A percentile compares a stretch with the other conserved stretches of the same genome.
These are phyloP conservation scores for Leishmania amazonensis DNA, from an alignment of 208 protist genomes.

Conservation along the genomic window DNA sequence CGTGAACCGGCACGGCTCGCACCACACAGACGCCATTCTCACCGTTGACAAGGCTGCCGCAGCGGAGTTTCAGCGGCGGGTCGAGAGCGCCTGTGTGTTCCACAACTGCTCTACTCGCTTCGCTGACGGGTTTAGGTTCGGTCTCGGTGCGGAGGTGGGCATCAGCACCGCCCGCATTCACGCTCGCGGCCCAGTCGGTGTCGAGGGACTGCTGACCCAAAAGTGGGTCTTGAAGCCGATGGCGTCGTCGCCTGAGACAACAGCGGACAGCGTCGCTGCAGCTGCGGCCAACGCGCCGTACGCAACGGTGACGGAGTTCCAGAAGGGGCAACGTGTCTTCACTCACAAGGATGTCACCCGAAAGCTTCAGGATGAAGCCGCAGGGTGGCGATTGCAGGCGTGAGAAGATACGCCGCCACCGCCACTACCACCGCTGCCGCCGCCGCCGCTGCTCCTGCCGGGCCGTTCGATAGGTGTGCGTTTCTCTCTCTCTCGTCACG, in stretches of 20 bases:
- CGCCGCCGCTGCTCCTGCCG: not conserved
- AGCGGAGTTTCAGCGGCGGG: conserved; percentile 47
- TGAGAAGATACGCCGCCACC: not conserved
- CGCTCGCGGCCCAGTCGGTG: conserved; percentile 93
- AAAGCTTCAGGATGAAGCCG: conserved; percentile 16
- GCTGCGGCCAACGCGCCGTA: conserved; percentile 7
- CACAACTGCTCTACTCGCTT: conserved; percentile 93
- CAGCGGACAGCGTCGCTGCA: not conserved
- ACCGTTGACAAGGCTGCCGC: conserved; percentile 54
- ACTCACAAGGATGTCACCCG: conserved; percentile 43
- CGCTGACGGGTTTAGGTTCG: conserved; percentile 91
- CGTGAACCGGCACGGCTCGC: conserved; percentile 85
- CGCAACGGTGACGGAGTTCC: conserved; percentile 56
- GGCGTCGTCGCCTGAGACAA: not conserved
- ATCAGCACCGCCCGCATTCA: conserved; percentile 91
- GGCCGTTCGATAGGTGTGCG: not conserved
- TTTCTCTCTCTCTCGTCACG: not conserved
- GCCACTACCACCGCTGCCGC: too few relatives aligned
- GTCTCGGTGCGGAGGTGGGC: conserved; percentile 94
- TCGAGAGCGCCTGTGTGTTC: conserved; percentile 93
- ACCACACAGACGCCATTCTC: conserved; percentile 93
- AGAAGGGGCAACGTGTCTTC: conserved; percentile 47
- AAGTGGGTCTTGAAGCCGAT: conserved; percentile 60
- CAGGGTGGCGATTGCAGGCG: not conserved
- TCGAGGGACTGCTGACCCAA: conserved; percentile 88